phyloP scores from a whole-genome alignment of 179 eudicot species.

The Beta corolliflora region DNA sequence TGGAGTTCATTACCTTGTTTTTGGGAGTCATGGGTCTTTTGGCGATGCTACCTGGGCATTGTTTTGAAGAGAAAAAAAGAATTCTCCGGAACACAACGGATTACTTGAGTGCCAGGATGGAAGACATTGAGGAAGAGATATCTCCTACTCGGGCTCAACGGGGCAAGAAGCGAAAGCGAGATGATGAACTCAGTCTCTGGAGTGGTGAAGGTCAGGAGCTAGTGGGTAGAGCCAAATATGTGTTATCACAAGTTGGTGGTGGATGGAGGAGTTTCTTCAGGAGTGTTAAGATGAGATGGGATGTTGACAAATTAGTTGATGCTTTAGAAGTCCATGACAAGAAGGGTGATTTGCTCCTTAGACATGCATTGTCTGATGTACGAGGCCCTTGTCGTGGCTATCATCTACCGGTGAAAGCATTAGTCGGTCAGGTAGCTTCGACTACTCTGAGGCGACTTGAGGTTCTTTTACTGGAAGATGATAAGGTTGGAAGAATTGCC shows the following conservation, averaged over 20 bases:
- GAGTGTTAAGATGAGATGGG: background rate
- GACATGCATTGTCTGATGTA: background rate
- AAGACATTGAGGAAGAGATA: background rate
- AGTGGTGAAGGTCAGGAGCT: background rate
- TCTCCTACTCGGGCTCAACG: background rate
- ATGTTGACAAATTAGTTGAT: background rate
- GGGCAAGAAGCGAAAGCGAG: background rate
- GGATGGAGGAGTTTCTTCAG: background rate
- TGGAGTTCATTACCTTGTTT: background rate
- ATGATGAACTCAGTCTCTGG: background rate
- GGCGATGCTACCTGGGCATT: background rate
- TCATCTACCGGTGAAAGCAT: background rate
- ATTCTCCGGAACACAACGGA: background rate
- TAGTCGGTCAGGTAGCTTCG: background rate
- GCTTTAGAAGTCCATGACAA: background rate
- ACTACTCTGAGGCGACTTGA: background rate
- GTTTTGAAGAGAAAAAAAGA: background rate
- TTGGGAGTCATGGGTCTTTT: background rate
- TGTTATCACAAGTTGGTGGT: background rate
- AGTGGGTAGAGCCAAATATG: background rate
- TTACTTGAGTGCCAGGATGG: background rate
- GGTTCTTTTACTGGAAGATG: background rate
- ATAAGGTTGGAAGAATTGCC: slow-evolving; percentile 6
- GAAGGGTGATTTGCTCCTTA: background rate
- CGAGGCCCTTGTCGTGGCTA: background rate